Evolutionary conservation across 2,329 filamentous ascomycete genomes (phyloP), one percentile per base, ranked within the genome.

Genomic region (Hypoxylon sp.): DNA sequence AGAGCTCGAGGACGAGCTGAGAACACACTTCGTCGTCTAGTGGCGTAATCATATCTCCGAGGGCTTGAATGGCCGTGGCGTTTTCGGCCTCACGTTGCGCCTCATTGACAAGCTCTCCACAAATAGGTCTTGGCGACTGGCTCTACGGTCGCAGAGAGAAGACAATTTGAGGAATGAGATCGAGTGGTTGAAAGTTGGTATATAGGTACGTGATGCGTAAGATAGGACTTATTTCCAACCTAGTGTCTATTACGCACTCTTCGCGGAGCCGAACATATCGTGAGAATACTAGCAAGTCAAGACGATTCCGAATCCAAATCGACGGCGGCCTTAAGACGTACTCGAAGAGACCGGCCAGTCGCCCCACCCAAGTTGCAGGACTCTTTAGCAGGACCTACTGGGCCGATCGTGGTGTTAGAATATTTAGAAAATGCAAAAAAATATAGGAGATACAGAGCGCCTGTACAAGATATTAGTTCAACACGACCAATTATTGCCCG

Each of bases 201-300:
- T 19, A 22, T 6, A n/a, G n/a, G n/a, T n/a, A 3, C 1, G 6
- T 1, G 8, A 6, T n/a, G 11, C 13, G 5, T 19, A 1, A 10
- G 13, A 6, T 29, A 1, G n/a, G 19, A 17, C 11, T 35, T 33
- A n/a, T 19, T 58, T 19, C 39, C 59, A n/a, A 67, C 10, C 3
- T 26, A 3, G 14, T 42, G 13, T 46, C 5, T 42, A 22, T 17
- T 42, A 3, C 17, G 67, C 63, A 63, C 26, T 3, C 59, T 67
- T 48, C 63, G 67, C 8, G 67, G 67, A 48, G 60, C 63, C 17
- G 64, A 67, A 19, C 60, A 67, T 26, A 64, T 70, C 22, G 60
- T 70, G 11, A 29, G 52, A 48, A 35, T 63, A 9, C 4, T 65
- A 35, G 64, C 55, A 31, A 39, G 17, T 35, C 37, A 48, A 22